Evolutionary conservation across 345 rosid genomes (phyloP).

Genomic region (Lepidium didymum): DNA sequence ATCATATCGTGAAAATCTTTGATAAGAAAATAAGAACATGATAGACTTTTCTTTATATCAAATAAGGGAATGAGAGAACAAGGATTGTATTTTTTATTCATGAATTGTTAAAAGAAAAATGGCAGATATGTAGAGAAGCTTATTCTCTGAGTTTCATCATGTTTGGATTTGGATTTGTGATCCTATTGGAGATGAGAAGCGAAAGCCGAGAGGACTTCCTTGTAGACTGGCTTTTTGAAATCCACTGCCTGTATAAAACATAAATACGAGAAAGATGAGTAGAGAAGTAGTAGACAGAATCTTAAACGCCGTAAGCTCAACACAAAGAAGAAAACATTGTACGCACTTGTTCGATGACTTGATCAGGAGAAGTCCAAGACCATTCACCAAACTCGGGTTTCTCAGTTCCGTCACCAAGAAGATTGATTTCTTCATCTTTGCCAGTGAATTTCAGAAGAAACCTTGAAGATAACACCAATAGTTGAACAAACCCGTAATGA

Average conservation of each 20-base stretch:
- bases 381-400: conserved; percentile 89
- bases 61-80: background rate
- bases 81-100: background rate
- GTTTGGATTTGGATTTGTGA: background rate
- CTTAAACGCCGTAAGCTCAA: background rate
- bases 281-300: background rate
- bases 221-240: conserved; percentile 85
- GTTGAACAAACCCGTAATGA: background rate
- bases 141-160: background rate
- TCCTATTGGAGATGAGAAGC: conserved; percentile 49
- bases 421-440: conserved; percentile 79
- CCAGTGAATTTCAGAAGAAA: conserved; percentile 82
- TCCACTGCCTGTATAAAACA: conserved; percentile 61
- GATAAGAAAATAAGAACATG: conserved; percentile 19
- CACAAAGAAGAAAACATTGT: background rate
- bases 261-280: background rate
- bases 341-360: conserved; percentile 57
- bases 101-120: background rate
- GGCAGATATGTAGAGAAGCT: conserved; percentile 4
- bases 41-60: background rate
- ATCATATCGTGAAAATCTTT: conserved; percentile 31
- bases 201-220: conserved; percentile 58
- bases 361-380: conserved; percentile 74
- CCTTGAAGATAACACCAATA: conserved; percentile 34
- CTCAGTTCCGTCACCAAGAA: conserved; percentile 80